Evolutionary conservation across 1,284 basidiomycete species (phyloP), one percentile per base, ranked within the genome.

Genomic region (Ceratobasidium sp.): DNA sequence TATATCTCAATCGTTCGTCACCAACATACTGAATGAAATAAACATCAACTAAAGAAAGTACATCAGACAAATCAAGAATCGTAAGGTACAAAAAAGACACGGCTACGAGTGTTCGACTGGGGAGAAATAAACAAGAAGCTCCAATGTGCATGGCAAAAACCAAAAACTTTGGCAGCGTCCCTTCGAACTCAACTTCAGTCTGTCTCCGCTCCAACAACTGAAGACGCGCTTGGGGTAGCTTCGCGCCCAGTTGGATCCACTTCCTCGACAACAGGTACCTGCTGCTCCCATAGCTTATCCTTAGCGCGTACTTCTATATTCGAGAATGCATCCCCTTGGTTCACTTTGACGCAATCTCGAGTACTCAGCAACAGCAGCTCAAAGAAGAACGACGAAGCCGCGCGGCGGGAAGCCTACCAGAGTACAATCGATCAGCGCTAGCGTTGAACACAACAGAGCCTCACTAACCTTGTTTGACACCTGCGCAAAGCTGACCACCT

Each of bases 321-420:
- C 79, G 92, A 93, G 81, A 95, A 98, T 26, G 84, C 81, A 39
- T 82, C 81, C 3, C 82, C 79, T 83, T 99, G 97, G 20, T 90
- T 85, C 63, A 99, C 85, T 80, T 91, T 90, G 80, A 99, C 86
- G 81, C 93, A 95, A 83, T 98, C 96, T 56, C 94, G 91, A 0
- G 97, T 98, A 10, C 95, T 93, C 1, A 99, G 90, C 3, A 98
- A 95, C 37, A 99, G 91, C 69, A 99, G 85, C 84, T 99, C 97
- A 82, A 99, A 99, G 88, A 99, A 99, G 88, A 99, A 99, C 1
- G 94, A 91, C 0, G 96, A 91, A 0, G 97, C 96, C 3, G 96
- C 97, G 60, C 95, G 91, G 69, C 95, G 91, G 8, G 94, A 93
- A 8, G 95, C 94, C 90, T 96, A 79, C 0, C 47, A 49, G 17